phyloP scores from a whole-genome alignment of 306 rosid genomes.

The Dalbergia cultrata region DNA sequence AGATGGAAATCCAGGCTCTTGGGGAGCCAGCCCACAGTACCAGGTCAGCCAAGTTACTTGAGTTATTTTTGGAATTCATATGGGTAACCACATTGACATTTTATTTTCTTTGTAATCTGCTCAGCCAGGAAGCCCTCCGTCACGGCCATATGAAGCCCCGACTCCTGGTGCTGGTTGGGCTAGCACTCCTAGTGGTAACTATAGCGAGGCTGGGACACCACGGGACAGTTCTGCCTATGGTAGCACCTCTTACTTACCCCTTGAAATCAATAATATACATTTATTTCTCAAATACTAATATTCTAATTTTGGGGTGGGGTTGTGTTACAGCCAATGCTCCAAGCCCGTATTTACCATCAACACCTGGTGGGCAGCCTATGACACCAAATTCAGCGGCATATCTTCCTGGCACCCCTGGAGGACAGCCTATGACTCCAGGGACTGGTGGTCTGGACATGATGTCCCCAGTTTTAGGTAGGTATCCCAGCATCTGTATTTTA shows the following conservation, averaged over 20 bases:
- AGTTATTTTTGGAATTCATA: slow-evolving; percentile 11
- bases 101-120: slow-evolving; percentile 19
- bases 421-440: slow-evolving; percentile 99
- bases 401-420: slow-evolving; percentile 99
- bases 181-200: slow-evolving; percentile 88
- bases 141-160: slow-evolving; percentile 95
- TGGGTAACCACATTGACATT: slow-evolving; percentile 10
- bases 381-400: slow-evolving; percentile 95
- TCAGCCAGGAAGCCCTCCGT: slow-evolving; percentile 97
- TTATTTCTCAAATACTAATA: slow-evolving; percentile 21
- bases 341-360: slow-evolving; percentile 98
- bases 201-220: slow-evolving; percentile 97
- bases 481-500: background rate
- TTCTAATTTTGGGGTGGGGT: slow-evolving; percentile 17
- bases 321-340: slow-evolving; percentile 91
- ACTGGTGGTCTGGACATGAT: slow-evolving; percentile 94
- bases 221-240: slow-evolving; percentile 83
- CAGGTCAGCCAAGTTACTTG: slow-evolving; percentile 66
- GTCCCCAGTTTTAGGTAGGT: slow-evolving; percentile 92
- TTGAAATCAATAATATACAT: slow-evolving; percentile 10
- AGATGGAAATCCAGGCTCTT: slow-evolving; percentile 97
- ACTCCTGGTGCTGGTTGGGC: slow-evolving; percentile 99
- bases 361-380: slow-evolving; percentile 99
- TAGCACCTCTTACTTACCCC: slow-evolving; percentile 38
- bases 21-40: slow-evolving; percentile 96